phyloP scores from a whole-genome alignment of 345 rosid genomes.

The Hevea brasiliensis region DNA sequence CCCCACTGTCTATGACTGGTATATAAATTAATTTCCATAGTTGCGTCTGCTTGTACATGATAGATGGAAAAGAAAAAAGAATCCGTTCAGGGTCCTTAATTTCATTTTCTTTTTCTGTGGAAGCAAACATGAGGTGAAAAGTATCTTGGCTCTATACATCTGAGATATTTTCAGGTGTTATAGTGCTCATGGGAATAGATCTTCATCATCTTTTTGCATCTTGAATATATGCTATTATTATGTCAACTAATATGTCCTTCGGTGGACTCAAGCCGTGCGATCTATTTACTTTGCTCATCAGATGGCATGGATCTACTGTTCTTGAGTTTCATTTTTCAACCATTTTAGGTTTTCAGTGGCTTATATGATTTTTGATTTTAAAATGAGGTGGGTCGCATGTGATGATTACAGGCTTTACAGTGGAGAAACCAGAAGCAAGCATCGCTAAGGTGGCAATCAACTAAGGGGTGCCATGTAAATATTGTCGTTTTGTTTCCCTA shows the following conservation, averaged over 20 bases:
- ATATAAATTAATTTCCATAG: background rate
- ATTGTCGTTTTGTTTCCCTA: background rate
- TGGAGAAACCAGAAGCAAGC: constrained; percentile 82
- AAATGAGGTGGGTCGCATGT: background rate
- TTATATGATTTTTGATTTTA: background rate
- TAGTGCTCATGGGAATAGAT: constrained; percentile 51
- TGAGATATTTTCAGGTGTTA: constrained; percentile 11
- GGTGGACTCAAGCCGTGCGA: constrained; percentile 1
- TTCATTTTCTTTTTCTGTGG: constrained; percentile 36
- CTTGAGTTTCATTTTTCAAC: background rate
- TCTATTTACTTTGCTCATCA: background rate
- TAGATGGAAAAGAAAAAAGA: no score
- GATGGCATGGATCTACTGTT: constrained; percentile 19
- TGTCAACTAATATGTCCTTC: background rate
- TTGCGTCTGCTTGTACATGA: no score
- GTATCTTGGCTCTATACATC: constrained; percentile 11
- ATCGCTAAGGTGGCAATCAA: constrained; percentile 29
- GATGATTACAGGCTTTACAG: constrained; percentile 78
- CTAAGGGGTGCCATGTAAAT: constrained; percentile 5
- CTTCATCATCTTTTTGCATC: constrained; percentile 17
- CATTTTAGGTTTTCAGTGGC: background rate
- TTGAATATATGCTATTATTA: background rate
- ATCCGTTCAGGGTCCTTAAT: no score
- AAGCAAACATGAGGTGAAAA: constrained; percentile 38
- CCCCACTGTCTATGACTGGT: constrained; percentile 97